Base-by-base conservation (phyloP, 352 stramenopile genomes). In the Globisporangium cystogenes region DNA sequence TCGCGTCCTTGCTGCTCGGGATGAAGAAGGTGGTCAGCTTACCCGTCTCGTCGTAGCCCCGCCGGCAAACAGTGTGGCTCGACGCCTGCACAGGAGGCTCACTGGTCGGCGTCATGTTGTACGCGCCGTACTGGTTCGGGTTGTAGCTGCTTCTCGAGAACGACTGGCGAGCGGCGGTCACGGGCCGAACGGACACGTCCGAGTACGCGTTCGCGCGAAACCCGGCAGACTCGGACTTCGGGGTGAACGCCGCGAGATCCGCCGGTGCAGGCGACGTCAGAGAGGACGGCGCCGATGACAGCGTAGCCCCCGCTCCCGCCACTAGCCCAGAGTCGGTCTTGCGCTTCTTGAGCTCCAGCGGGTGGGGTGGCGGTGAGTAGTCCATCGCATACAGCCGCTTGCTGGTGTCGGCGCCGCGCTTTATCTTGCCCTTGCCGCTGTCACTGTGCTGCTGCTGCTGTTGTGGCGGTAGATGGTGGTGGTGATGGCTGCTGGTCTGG, bases 21-120 rank as follows among this genome's bases (percentile, higher is more conserved):
- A 86, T 53, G 51, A 87, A 87, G 59, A 82, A 88, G 51, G 80
- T 88, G 18, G 80, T 88, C 31, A 90, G 59, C 59, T 88, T 88
- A 33, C 80, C 80, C 0, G 80, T 88, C 61, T 88, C 77, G 40
- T 88, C 80, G 52, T 88, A 88, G 6, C 77, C 80, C 49, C 77
- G 68, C 41, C 80, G 76, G 20, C 73, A 86, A 8, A 87, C 61
- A 0, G 61, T 65, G 21, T 60, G 37, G 27, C 53, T 56, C 4
- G 55, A 62, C 20, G 70, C 56, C 51, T 79, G 67, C 47, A 88
- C 62, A 0, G 73, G 71, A 35, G 72, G 52, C 8, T 73, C 64
- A 21, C 43, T 70, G 24, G 72, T 65, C 2, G 77, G 75, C 4
- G 65, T 74, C 42, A 86, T 48, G 49, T 85, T 80, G 51, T 75